Evolutionary conservation across 805 yeast genomes (phyloP), one percentile per base, ranked within the genome.

Genomic region (Martiniozyma abietophila): DNA sequence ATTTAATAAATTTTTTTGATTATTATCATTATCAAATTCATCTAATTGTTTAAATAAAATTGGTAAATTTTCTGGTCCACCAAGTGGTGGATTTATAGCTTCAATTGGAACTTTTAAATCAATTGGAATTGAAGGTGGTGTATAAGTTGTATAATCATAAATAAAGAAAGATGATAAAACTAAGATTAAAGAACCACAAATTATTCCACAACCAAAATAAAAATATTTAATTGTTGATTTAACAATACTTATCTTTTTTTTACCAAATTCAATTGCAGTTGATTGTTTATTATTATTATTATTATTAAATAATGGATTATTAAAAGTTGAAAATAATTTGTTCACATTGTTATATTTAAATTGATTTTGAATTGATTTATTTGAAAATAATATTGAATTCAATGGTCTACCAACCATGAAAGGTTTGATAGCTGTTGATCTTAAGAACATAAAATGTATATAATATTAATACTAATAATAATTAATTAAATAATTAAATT

Each of bases 41-140:
- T 77, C 85, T 35, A 78, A 54, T 39, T 67, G 69, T 23, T 68
- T 62, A 25, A 64, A 65, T 41, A 75, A 59, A 19, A 78, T 69
- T 1, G 83, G 84, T 39, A 79, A 57, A 45, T 79, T 74, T 49
- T 78, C 81, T 16, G 85, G 84, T 3, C 86, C 86, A 6, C 85
- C 85, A 6, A 48, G 49, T 25, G 62, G 59, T 20, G 84, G 82
- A 26, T 64, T 47, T 31, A 76, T 49, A 2, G 82, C 80, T 17
- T 62, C 56, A 15, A 59, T 53, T 8, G 79, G 71, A 11, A 78
- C 72, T 12, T 58, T 56, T 31, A 76, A 58, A 29, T 63, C 60
- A 2, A 61, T 67, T 25, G 64, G 59, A 19, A 56, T 41, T 17
- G 57, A 64, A 9, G 59, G 58, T 21, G 66, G 62, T 17, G 54